Evolutionary conservation across 257 asterid species (phyloP), one percentile per base, ranked within the genome.

Genomic region (Handroanthus guayacan): DNA sequence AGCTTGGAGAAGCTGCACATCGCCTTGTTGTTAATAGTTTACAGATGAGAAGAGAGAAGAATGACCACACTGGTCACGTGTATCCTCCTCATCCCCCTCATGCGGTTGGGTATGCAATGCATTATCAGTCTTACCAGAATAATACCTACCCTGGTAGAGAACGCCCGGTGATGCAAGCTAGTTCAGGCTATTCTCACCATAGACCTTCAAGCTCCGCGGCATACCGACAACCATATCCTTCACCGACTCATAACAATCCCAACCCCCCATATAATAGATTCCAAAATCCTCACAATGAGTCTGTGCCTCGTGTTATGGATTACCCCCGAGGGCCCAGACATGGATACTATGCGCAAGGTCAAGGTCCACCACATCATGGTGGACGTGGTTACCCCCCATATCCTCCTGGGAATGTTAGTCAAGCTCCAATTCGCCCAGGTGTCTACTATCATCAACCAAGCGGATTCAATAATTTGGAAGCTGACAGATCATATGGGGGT

Each of bases 1-100:
- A 91, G 67, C 92, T 95, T 64, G 98, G 97, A 16, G 96, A 89
- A 58, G 97, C 97, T 79, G 97, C 99, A 47, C 98, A 85, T 61
- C 94, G 99, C 58, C 88, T 95, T 25, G 93, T 95, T 34, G 88
- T 82, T 18, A 95, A 89, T 75, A 95, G 94, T 78, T 83, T 95
- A 72, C 97, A 83, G 81, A 31, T 16, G 0, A 88, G 85, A 75
- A 82, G 72, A 13, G 85, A 82, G 51, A 83, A 82, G 48, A 80
- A 79, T 54, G 74, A 78, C 66, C 85, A 72, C 51, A 54, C 75
- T 13, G 86, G 82, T 77, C 87, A 82, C 71, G 65, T 34, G 12
- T 67, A 83, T 68, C 84, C 80, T 62, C 89, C 82, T 0, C 86
- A 86, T 43, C 83, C 79, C 44, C 71, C 82, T 44, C 85, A 76